Conservation (phyloP, 495 filamentous ascomycete genomes). For the Neohortaea acidophila region DNA sequence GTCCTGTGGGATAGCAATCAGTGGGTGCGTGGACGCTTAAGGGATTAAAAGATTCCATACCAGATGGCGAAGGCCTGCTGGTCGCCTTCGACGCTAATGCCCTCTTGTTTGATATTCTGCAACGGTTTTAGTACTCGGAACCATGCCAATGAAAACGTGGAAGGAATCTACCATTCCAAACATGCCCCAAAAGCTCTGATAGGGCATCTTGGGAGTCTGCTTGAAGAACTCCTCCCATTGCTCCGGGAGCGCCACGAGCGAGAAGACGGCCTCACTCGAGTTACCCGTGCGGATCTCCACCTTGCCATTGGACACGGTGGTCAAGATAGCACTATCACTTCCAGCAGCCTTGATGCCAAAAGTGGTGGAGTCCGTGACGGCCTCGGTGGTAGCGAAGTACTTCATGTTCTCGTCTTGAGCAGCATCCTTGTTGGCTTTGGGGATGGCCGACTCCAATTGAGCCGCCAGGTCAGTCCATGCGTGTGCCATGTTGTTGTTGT, state of each 20-base stretch:
- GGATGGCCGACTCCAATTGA: constrained; percentile 6
- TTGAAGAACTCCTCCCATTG: constrained; percentile 31
- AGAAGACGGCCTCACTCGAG: constrained; percentile 19
- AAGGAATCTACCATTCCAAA: neutral
- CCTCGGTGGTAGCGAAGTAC: constrained; percentile 26
- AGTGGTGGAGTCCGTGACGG: constrained; percentile 20
- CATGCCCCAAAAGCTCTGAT: constrained; percentile 26
- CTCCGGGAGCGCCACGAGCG: constrained; percentile 25
- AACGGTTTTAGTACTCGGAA: neutral
- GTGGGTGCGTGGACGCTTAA: too few species aligned
- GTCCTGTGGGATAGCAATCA: constrained; percentile 15
- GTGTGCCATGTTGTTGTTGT: constrained; percentile 8
- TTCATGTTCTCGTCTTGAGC: constrained; percentile 22
- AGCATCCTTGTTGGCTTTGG: constrained; percentile 11
- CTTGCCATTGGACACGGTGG: constrained; percentile 22
- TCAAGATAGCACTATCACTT: constrained; percentile 21
- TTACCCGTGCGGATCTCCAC: constrained; percentile 16
- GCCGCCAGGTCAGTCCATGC: constrained; percentile 16
- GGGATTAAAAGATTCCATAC: too few species aligned
- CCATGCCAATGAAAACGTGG: neutral
- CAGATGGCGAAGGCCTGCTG: constrained; percentile 24
- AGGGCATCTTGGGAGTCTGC: constrained; percentile 23
- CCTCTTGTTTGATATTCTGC: constrained; percentile 27
- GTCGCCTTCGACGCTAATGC: constrained; percentile 25
- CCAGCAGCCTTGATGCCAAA: constrained; percentile 28